Evolutionary conservation across 208 protist species (phyloP).

Genomic region (Ichthyophonus hoferi): DNA sequence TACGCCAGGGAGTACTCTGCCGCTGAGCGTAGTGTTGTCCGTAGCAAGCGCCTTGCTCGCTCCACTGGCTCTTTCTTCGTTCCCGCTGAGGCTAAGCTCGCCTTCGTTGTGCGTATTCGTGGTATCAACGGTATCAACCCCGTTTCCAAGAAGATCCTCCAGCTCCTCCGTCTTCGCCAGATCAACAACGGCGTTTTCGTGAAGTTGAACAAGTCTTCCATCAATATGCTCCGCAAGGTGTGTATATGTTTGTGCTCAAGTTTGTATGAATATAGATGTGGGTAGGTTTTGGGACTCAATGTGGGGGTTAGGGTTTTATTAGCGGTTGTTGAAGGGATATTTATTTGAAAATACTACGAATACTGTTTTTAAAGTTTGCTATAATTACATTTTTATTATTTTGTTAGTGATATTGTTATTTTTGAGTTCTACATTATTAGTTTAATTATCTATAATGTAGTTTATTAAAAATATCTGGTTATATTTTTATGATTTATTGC

Average conservation of each 20-base stretch:
- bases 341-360: too few relatives aligned
- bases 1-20: conserved; percentile 92
- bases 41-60: conserved; percentile 77
- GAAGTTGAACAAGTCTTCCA: conserved; percentile 96
- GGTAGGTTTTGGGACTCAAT: neutral
- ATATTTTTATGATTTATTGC: too few relatives aligned
- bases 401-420: too few relatives aligned
- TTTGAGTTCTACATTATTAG: too few relatives aligned
- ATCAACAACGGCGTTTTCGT: conserved; percentile 99
- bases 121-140: conserved; percentile 94
- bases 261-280: neutral
- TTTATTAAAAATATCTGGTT: too few relatives aligned
- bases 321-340: neutral
- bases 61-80: conserved; percentile 90
- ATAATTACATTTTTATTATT: too few relatives aligned
- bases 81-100: conserved; percentile 94
- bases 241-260: neutral
- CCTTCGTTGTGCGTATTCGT: conserved; percentile 97
- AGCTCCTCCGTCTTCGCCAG: conserved; percentile 95
- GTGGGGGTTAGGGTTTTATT: neutral
- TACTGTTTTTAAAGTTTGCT: too few relatives aligned
- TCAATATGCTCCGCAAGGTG: conserved; percentile 94
- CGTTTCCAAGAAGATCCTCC: conserved; percentile 95
- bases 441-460: too few relatives aligned
- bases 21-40: conserved; percentile 77